Evolutionary conservation across 148 eudicot species (phyloP).

Genomic region (Camellia granthamiana): DNA sequence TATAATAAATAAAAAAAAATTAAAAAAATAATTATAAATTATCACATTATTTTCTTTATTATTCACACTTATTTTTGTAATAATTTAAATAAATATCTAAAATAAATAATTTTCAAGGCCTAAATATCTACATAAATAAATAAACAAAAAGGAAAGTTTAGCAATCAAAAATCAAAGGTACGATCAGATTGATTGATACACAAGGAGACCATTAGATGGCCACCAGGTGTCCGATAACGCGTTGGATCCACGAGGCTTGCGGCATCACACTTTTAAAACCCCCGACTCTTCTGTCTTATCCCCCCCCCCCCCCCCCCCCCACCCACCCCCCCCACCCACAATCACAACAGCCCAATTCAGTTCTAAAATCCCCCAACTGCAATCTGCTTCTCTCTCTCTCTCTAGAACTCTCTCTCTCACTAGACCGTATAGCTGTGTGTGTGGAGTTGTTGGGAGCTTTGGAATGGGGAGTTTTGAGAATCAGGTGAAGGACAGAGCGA

Average conservation of each 20-base stretch:
- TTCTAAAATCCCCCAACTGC: background rate
- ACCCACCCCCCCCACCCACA: background rate
- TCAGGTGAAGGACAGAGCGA: slow-evolving; percentile 59
- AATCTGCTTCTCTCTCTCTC: background rate
- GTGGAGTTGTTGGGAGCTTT: no score
- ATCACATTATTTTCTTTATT: no score
- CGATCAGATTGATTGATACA: background rate
- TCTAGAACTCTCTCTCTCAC: background rate
- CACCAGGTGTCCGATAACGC: slow-evolving; percentile 18
- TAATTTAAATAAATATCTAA: no score
- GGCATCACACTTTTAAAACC: background rate
- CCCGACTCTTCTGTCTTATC: no score
- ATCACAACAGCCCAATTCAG: background rate
- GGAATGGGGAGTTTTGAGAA: slow-evolving; percentile 48
- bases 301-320: no score
- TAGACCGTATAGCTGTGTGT: background rate
- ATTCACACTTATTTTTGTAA: no score
- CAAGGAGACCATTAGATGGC: background rate
- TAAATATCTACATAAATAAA: background rate
- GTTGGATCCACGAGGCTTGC: slow-evolving; percentile 14
- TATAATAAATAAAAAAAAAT: no score
- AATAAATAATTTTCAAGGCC: no score
- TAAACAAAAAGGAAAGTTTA: background rate
- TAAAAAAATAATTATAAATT: no score
- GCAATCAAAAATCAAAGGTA: slow-evolving; percentile 3